Percentiles rank a stretch among this genome's conserved stretches.
Conservation (phyloP, 208 protist genomes). For the Leishmania major region DNA sequence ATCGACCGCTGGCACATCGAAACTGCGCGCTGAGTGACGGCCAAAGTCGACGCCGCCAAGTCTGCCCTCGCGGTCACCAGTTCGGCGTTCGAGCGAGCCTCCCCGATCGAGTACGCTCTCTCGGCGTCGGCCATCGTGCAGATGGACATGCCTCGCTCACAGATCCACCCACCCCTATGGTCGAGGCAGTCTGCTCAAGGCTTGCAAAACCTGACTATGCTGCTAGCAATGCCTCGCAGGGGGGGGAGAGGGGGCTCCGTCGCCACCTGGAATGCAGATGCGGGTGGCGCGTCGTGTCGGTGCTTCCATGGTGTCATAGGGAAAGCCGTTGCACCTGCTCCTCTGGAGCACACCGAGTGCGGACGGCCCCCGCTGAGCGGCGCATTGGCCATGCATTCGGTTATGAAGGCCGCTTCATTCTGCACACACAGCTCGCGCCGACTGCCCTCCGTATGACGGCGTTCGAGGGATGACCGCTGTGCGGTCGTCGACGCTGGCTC, state of each 20-base stretch:
- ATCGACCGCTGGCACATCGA: too few species aligned
- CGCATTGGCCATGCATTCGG: not conserved
- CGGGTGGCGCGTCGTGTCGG: not conserved
- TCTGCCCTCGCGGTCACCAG: not conserved
- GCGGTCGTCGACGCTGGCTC: not conserved
- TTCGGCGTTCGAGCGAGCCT: not conserved
- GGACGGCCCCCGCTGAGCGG: not conserved
- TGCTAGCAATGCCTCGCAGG: not conserved
- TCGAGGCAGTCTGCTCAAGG: not conserved
- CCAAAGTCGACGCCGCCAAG: not conserved
- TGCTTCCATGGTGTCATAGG: not conserved
- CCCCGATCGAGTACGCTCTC: not conserved
- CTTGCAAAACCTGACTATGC: not conserved
- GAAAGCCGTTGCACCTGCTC: not conserved
- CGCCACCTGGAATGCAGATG: too few species aligned
- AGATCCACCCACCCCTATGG: too few species aligned
- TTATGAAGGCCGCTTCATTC: not conserved
- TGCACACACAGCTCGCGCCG: not conserved
- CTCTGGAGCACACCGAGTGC: not conserved
- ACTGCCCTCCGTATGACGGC: not conserved
- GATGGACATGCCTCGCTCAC: not conserved
- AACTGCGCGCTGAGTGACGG: too few species aligned
- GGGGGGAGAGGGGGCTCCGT: too few species aligned
- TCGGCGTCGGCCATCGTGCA: not conserved
- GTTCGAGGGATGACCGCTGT: not conserved